Evolutionary conservation across 176 grass and related monocot species (phyloP), one percentile per base, ranked within the genome.

Genomic region (Saccharum officinarum): DNA sequence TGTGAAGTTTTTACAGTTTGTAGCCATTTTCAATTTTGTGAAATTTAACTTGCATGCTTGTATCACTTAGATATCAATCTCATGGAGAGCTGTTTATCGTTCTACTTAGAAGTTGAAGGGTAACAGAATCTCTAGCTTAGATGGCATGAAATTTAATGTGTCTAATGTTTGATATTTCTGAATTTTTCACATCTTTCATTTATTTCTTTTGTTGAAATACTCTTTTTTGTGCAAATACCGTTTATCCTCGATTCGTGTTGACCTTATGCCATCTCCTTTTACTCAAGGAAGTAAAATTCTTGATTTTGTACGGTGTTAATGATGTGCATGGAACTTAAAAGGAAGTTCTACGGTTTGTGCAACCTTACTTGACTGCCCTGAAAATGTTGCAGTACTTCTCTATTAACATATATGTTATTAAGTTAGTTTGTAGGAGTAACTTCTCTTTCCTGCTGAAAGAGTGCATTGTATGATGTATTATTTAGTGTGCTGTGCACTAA

Each of bases 81-180:
- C 34, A 36, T 36, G 34, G 34, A 36, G 33, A 49, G 69, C 37
- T 75, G 74, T 88, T 5, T 83, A 20, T 55, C 76, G 22, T 22
- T 40, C 76, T 45, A 18, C 84, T 89, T 76, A 76, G 75, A 92
- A 86, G 34, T 81, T 18, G 6, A 78, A 89, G 54, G 10, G 40
- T 86, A 80, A 86, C 22, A 28, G n/a, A 34, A 67, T 80, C 60
- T 45, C 44, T 45, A 45, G 89, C 75, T 86, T 89, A 80, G 90
- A 70, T 88, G 63, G 80, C 54, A 81, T 83, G 59, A 14, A 82
- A 72, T 71, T 79, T 52, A 72, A 45, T 83, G 80, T 13, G 62
- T 77, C 1, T 40, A 18, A 20, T 54, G 71, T 67, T 10, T 80
- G 1, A 10, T 65, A 3, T 69, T 6, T 38, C 7, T 20, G 66